These are phyloP conservation scores for Odonthalia washingtoniensis DNA, from an alignment of 31 red algal species.

Conservation along the genomic window DNA sequence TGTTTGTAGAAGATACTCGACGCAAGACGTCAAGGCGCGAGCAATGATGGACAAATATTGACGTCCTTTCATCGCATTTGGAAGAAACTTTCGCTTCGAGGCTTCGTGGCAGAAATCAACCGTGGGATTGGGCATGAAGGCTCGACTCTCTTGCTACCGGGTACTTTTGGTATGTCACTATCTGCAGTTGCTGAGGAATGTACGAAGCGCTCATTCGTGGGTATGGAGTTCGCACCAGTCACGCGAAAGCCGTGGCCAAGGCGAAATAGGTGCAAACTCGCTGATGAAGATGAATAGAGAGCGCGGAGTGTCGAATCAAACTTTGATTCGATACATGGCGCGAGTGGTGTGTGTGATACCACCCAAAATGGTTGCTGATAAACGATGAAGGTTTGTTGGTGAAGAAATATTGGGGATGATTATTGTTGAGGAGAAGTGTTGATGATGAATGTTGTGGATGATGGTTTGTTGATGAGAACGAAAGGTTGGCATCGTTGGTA, in stretches of 20 bases:
- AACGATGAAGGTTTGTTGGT: no score
- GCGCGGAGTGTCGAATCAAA: no score
- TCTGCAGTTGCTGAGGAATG: neutral
- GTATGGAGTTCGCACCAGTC: neutral
- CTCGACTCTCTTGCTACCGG: neutral
- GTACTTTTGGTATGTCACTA: neutral
- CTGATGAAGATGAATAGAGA: conserved; percentile 2
- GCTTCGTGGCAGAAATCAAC: neutral
- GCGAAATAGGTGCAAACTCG: neutral
- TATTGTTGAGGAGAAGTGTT: no score
- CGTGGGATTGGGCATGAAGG: no score
- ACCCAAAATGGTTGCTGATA: no score
- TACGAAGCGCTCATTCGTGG: neutral
- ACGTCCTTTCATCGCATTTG: neutral
- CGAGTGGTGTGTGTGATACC: no score
- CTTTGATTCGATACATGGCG: no score
- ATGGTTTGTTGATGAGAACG: no score
- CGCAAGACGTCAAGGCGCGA: neutral
- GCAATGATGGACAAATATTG: neutral
- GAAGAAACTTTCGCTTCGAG: no score
- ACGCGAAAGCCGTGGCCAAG: neutral
- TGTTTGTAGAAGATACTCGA: neutral
- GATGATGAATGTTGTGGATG: no score
- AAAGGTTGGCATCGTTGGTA: no score
- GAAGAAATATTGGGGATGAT: no score